Evolutionary conservation across 2,329 filamentous ascomycete genomes (phyloP), one percentile per base, ranked within the genome.

Genomic region (Pleurostoma richardsiae): DNA sequence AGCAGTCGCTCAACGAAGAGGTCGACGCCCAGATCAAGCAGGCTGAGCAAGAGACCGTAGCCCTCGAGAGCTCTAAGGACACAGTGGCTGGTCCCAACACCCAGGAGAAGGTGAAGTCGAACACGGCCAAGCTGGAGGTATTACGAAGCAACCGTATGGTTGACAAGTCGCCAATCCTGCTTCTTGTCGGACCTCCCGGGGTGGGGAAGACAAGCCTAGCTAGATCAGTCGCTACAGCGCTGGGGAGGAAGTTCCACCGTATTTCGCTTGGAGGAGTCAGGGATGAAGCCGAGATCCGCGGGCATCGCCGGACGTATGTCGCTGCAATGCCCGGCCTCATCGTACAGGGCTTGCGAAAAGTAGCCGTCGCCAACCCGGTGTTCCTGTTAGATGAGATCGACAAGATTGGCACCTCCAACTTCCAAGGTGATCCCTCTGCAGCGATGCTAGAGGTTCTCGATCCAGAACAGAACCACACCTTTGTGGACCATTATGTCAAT

Each of bases 361-460:
- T 95, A 30, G 92, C 91, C 41, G 92, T 97, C 26, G 83, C 90
- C 3, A 99, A 99, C 61, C 94, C 94, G 0, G 92, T 99, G 47
- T 88, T 99, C 69, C 71, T 99, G 41, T 82, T 99, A 10, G 94
- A 99, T 61, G 94, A 99, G 71, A 96, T 99, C 56, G 94, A 99
- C 74, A 99, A 99, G 75, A 80, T 99, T 51, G 90, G 91, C 52
- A 83, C 85, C 49, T 84, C 89, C 33, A 97, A 92, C 64, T 87
- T 94, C 65, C 91, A 99, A 56, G 94, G 94, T 39, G 94, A 99
- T 60, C 94, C 94, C 4, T 95, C 90, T 26, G 94, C 94, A 27
- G 94, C 94, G 6, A 96, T 99, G 92, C 82, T 99, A 10, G 94
- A 99, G 66, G 94, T 99, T 8, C 76, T 99, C 41, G 94, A 99